These are phyloP conservation scores for Rosa chinensis DNA, from an alignment of 306 rosid species.

Conservation along the genomic window DNA sequence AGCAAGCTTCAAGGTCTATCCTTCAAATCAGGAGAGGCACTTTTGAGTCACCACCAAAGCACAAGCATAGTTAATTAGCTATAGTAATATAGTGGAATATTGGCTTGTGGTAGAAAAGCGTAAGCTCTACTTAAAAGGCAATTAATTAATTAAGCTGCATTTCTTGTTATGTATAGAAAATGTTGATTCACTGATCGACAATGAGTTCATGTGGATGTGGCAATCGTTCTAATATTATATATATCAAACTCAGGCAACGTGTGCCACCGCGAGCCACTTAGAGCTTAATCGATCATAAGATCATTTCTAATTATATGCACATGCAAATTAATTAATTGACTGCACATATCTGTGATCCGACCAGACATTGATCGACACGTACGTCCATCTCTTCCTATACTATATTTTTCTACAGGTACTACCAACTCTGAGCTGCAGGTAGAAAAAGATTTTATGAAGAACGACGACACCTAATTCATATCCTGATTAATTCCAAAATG, in stretches of 20 bases:
- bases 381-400: not conserved
- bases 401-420: not conserved
- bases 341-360: not conserved
- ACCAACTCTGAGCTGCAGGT: not conserved
- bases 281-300: not conserved
- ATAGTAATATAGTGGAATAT: not conserved
- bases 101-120: not conserved
- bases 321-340: not conserved
- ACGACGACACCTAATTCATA: not conserved
- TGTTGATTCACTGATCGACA: not conserved
- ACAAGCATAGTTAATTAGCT: not conserved
- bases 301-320: not conserved
- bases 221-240: not conserved
- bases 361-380: not conserved
- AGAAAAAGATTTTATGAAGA: not conserved
- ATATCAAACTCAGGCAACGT: not conserved
- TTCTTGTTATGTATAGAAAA: too few relatives aligned
- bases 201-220: not conserved
- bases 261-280: constrained; percentile 1
- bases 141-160: too few relatives aligned
- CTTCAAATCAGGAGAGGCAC: not conserved
- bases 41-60: not conserved
- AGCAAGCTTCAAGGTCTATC: not conserved
- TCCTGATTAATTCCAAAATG: not conserved
- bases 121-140: not conserved